Evolutionary conservation across 257 asterid genomes (phyloP).

Genomic region (Capsicum chinense): DNA sequence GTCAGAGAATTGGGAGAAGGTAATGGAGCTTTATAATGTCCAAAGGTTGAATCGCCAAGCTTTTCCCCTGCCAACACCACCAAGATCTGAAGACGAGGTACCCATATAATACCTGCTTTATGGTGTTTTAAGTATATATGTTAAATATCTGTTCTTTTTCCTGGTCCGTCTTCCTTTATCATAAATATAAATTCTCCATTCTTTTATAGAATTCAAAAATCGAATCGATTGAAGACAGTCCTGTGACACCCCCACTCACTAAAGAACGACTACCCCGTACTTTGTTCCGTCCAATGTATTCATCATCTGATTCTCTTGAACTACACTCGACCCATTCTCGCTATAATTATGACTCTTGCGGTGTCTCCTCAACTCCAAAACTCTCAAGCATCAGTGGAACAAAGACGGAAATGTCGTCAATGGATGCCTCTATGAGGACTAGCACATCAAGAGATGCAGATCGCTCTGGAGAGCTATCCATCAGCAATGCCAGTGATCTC

Average conservation of each 20-base stretch:
- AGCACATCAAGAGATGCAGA: conserved; percentile 85
- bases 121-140: background rate
- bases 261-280: conserved; percentile 74
- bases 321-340: conserved; percentile 55
- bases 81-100: conserved; percentile 78
- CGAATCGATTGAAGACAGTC: conserved; percentile 72
- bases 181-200: background rate
- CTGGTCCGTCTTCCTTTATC: background rate
- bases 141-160: background rate
- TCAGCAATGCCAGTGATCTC: conserved; percentile 88
- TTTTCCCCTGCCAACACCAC: conserved; percentile 77
- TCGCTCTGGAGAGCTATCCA: conserved; percentile 77
- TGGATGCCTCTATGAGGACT: conserved; percentile 77
- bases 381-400: conserved; percentile 69
- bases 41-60: conserved; percentile 82
- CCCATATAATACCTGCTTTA: background rate
- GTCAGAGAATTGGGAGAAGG: conserved; percentile 89
- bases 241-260: conserved; percentile 82
- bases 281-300: conserved; percentile 60
- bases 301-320: conserved; percentile 72
- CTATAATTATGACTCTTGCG: conserved; percentile 62
- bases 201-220: conserved; percentile 55
- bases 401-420: conserved; percentile 49
- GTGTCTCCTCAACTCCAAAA: conserved; percentile 79
- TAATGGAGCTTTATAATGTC: conserved; percentile 90